These are phyloP conservation scores for Grigorovia jiainica DNA, from an alignment of 805 yeast genomes.

Conservation along the genomic window DNA sequence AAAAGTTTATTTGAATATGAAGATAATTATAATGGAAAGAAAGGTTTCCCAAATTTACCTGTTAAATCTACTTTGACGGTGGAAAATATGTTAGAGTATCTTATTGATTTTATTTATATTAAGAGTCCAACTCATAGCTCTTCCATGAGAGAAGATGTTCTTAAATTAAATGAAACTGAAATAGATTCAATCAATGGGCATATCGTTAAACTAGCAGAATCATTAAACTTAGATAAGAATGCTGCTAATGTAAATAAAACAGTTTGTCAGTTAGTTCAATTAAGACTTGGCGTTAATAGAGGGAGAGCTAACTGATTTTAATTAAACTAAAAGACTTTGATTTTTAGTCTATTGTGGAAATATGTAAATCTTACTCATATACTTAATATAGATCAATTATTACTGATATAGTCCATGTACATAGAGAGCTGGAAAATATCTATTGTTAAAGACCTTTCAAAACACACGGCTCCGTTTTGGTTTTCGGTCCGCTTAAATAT, in stretches of 20 bases:
- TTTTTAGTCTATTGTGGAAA: no score
- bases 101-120: conserved; percentile 34
- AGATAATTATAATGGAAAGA: conserved; percentile 8
- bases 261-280: conserved; percentile 26
- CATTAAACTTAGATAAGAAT: conserved; percentile 27
- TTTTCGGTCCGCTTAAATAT: no score
- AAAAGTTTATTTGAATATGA: conserved; percentile 22
- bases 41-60: conserved; percentile 21
- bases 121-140: conserved; percentile 45
- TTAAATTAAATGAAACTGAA: conserved; percentile 52
- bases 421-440: no score
- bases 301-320: conserved; percentile 12
- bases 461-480: no score
- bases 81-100: conserved; percentile 27
- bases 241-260: conserved; percentile 25
- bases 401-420: no score
- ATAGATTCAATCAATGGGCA: conserved; percentile 79
- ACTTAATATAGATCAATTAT: no score
- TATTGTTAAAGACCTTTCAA: no score
- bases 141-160: conserved; percentile 46
- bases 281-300: conserved; percentile 24
- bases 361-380: no score
- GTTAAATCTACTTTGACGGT: conserved; percentile 23
- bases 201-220: conserved; percentile 45
- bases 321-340: no score